A percentile compares a stretch with the other conserved stretches of the same genome.
These are phyloP conservation scores for Alternaria arborescens DNA, from an alignment of 2,329 filamentous ascomycete genomes.

Conservation along the genomic window DNA sequence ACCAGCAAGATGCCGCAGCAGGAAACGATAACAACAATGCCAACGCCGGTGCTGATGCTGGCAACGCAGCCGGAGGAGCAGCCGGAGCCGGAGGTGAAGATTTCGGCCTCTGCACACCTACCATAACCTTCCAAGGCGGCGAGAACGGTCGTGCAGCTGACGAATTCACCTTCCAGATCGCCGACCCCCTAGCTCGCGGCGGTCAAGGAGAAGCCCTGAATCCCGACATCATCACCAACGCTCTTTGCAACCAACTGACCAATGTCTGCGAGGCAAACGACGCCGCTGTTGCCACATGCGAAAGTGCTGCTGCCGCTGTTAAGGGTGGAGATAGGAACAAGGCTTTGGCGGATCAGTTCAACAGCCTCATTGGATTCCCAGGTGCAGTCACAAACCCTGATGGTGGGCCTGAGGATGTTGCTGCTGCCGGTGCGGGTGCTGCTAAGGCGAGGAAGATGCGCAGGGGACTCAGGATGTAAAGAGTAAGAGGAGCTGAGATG, in stretches of 20 bases:
- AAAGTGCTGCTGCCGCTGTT: conserved; percentile 63
- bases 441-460: conserved; percentile 32
- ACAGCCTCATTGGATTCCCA: conserved; percentile 50
- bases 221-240: conserved; percentile 77
- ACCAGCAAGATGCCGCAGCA: conserved; percentile 20
- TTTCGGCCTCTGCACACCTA: conserved; percentile 50
- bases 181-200: conserved; percentile 67
- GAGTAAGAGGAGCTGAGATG: not conserved
- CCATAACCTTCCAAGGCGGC: conserved; percentile 69
- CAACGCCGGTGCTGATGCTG: conserved; percentile 20
- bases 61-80: conserved; percentile 20
- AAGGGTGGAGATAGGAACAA: conserved; percentile 54
- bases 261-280: conserved; percentile 72
- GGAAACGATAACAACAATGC: conserved; percentile 6
- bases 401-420: conserved; percentile 39
- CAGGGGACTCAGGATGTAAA: conserved; percentile 28
- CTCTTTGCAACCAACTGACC: conserved; percentile 73
- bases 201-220: conserved; percentile 74
- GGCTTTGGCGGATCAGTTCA: conserved; percentile 54
- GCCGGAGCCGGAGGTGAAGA: conserved; percentile 36
- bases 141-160: conserved; percentile 60
- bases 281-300: conserved; percentile 65
- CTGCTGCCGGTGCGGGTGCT: conserved; percentile 27
- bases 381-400: conserved; percentile 45
- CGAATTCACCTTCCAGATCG: conserved; percentile 74